Percentiles rank a stretch among this genome's conserved stretches.
These are phyloP conservation scores for Lippia alba DNA, from an alignment of 305 asterid species.

Conservation along the genomic window DNA sequence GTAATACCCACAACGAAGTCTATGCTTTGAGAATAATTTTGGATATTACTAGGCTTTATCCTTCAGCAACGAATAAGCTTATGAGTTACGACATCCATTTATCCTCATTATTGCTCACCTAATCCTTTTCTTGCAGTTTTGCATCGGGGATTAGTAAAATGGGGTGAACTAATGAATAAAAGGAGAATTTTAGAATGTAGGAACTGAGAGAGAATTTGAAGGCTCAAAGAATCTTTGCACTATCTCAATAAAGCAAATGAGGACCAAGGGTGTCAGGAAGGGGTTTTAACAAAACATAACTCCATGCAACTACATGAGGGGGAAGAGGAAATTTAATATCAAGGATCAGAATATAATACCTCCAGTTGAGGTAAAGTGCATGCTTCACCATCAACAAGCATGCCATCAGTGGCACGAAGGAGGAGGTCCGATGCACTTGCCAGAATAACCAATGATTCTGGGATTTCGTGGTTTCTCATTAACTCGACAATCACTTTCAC, in stretches of 20 bases:
- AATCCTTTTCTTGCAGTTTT: neutral
- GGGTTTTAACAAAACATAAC: neutral
- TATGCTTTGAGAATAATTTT: neutral
- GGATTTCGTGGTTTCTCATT: conserved; percentile 74
- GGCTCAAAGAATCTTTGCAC: neutral
- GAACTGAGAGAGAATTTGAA: conserved; percentile 5
- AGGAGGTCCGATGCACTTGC: conserved; percentile 83
- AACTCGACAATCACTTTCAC: conserved; percentile 79
- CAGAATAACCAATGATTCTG: conserved; percentile 71
- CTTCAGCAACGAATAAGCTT: neutral
- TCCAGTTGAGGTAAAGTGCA: conserved; percentile 87
- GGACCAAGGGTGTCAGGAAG: conserved; percentile 21
- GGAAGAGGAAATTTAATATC: neutral
- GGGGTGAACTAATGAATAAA: neutral
- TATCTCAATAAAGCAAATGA: neutral
- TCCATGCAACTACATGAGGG: neutral
- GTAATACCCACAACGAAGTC: neutral
- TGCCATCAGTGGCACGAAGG: conserved; percentile 86
- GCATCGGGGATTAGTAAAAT: neutral
- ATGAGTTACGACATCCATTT: neutral
- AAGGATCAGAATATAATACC: conserved; percentile 47
- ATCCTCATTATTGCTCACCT: neutral
- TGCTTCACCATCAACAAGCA: conserved; percentile 86
- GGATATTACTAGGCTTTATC: neutral
- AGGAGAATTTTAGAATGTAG: neutral